A percentile compares a stretch with the other conserved stretches of the same genome.
Evolutionary conservation across 495 filamentous ascomycete species (phyloP).

Genomic region (Daldinia bambusicola): DNA sequence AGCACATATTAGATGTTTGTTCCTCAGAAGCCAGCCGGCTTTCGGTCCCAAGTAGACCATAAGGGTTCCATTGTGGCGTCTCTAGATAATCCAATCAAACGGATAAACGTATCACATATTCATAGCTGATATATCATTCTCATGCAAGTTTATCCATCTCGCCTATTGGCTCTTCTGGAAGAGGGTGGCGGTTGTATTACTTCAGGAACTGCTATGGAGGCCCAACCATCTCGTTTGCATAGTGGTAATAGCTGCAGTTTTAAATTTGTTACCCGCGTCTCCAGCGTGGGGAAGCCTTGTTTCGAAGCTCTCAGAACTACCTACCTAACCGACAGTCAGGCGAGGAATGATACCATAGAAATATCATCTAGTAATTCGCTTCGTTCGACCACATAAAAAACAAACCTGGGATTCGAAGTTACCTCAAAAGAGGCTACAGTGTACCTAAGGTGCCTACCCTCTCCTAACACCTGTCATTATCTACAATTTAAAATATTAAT

Average conservation of each 20-base stretch:
- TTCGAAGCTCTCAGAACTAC: slow-evolving; percentile 18
- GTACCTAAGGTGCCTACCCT: no score
- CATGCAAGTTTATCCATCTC: not conserved
- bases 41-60: not conserved
- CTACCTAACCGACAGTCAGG: slow-evolving; percentile 32
- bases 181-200: slow-evolving; percentile 35
- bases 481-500: no score
- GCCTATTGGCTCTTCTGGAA: slow-evolving; percentile 14
- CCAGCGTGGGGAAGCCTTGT: slow-evolving; percentile 32
- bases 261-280: not conserved
- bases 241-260: slow-evolving; percentile 32
- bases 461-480: no score
- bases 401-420: slow-evolving; percentile 44
- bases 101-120: not conserved
- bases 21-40: not conserved
- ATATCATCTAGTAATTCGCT: slow-evolving; percentile 40
- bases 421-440: slow-evolving; percentile 38
- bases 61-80: not conserved
- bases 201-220: slow-evolving; percentile 29
- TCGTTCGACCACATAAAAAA: slow-evolving; percentile 43
- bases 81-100: not conserved
- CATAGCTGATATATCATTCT: not conserved
- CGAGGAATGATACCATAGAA: slow-evolving; percentile 38
- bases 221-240: slow-evolving; percentile 39
- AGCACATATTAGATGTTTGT: not conserved